Base-by-base conservation (phyloP, 2,329 filamentous ascomycete species). In the Mycogone perniciosa region DNA sequence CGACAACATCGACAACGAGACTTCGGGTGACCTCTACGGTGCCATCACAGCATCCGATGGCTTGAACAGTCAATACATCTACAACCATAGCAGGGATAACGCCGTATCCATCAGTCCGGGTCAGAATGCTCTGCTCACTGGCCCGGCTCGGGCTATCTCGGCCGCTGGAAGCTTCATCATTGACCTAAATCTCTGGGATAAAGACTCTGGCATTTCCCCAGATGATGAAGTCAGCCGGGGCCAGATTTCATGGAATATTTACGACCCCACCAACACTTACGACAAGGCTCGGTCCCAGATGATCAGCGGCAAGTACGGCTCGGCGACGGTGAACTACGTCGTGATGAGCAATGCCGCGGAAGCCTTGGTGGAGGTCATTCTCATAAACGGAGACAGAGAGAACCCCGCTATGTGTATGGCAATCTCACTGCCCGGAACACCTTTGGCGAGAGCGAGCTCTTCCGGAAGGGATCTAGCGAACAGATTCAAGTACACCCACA, bases 381-480 rank as follows among this genome's bases (percentile, higher is more conserved):
- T 53, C 30, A 20, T 53, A 37, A 37, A 53, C 31, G 51, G 51
- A n/a, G 51, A 53, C 38, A 31, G 29, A 7, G 51, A 53, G 43
- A 27, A 44, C 3, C 51, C 51, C 10, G 47, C 47, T 37, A 53
- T 31, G 37, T 53, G 13, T 50, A 29, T 7, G 51, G 51, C 5
- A 42, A 11, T 5, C 41, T 53, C 7, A 29, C 8, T 4, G 42
- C 31, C 4, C 20, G 26, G 2, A 53, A 29, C 27, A 11, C 29
- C 10, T 42, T 30, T 20, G 51, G 30, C 30, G 37, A 53, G 20
- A 31, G 47, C 31, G 20, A 50, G 33, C 33, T 35, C 8, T 35
- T 35, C 11, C 33, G 33, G 11, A 35, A 35, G 33, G 33, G 8
- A 8, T 8, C 8, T 35, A n/a, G 11, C 8, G 33, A 35, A n/a